phyloP scores from a whole-genome alignment of 208 protist species.

The Leishmania tarentolae region DNA sequence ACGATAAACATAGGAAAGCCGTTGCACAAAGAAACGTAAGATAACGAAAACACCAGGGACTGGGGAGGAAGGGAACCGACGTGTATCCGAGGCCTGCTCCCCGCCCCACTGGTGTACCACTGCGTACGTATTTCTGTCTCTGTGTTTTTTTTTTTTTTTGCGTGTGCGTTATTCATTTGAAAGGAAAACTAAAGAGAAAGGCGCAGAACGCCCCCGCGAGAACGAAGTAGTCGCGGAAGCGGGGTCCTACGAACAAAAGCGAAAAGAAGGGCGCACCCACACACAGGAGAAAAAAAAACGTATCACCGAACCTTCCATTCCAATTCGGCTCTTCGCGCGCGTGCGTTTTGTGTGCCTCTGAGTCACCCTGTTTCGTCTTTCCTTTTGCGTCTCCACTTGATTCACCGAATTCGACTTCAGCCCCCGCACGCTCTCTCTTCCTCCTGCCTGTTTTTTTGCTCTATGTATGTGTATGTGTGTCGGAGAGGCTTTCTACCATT shows the following conservation, averaged over 20 bases:
- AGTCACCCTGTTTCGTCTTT: constrained; percentile 13
- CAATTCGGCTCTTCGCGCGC: background rate
- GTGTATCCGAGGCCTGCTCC: background rate
- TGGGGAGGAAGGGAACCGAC: background rate
- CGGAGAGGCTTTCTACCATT: too few relatives aligned
- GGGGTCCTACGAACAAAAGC: too few relatives aligned
- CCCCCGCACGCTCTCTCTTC: background rate
- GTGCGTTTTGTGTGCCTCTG: background rate
- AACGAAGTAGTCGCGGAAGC: background rate
- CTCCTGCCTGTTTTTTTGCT: background rate
- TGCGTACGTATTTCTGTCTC: background rate
- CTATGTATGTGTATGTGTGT: background rate
- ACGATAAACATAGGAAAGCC: background rate
- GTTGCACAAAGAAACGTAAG: background rate
- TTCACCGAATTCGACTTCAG: background rate
- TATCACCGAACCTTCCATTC: background rate
- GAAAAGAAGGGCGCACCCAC: background rate
- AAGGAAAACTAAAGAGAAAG: background rate
- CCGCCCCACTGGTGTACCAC: background rate
- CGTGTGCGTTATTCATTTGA: background rate
- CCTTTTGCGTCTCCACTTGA: constrained; percentile 2
- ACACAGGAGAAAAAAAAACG: too few relatives aligned
- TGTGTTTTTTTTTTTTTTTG: background rate
- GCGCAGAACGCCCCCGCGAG: background rate
- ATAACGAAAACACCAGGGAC: background rate